Conservation (phyloP, 1,284 basidiomycete genomes). For the Somion occarium region DNA sequence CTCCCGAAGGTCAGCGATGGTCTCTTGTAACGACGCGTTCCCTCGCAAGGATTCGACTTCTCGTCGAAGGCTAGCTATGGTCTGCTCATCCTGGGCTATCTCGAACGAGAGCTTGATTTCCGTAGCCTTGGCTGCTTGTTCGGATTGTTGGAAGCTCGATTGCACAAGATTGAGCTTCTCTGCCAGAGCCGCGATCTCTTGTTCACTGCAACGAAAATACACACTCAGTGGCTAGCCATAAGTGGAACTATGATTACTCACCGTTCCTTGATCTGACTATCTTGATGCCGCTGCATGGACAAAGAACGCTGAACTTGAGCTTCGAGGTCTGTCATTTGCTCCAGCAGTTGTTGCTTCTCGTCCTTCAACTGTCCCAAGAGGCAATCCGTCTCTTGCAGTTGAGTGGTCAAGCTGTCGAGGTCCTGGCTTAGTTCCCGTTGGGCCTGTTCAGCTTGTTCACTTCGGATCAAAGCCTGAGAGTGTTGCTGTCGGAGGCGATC, state of each 20-base stretch:
- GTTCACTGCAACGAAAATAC: slow-evolving; percentile 36
- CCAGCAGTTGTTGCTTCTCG: slow-evolving; percentile 47
- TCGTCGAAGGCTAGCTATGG: slow-evolving; percentile 48
- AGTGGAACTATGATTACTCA: slow-evolving; percentile 22
- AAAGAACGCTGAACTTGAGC: slow-evolving; percentile 60
- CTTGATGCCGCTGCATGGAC: slow-evolving; percentile 55
- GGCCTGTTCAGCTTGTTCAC: slow-evolving; percentile 20
- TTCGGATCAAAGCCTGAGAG: slow-evolving; percentile 10
- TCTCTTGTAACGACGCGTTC: slow-evolving; percentile 48
- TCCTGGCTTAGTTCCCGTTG: slow-evolving; percentile 26
- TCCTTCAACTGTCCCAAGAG: slow-evolving; percentile 32
- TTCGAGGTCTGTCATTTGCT: slow-evolving; percentile 50
- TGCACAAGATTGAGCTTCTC: slow-evolving; percentile 43
- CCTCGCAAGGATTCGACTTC: slow-evolving; percentile 51
- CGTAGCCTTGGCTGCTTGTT: slow-evolving; percentile 54
- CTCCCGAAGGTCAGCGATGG: slow-evolving; percentile 57
- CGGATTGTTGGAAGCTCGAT: slow-evolving; percentile 41
- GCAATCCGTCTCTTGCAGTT: slow-evolving; percentile 23
- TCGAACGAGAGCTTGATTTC: slow-evolving; percentile 63
- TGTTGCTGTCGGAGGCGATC: slow-evolving; percentile 15
- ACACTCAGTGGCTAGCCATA: slow-evolving; percentile 3
- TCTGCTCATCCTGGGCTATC: slow-evolving; percentile 58
- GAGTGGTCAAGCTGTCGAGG: slow-evolving; percentile 21
- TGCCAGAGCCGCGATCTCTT: slow-evolving; percentile 37
- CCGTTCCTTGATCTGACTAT: slow-evolving; percentile 59